Evolutionary conservation across 257 asterid species (phyloP).

Genomic region (Rubia yunnanensis): DNA sequence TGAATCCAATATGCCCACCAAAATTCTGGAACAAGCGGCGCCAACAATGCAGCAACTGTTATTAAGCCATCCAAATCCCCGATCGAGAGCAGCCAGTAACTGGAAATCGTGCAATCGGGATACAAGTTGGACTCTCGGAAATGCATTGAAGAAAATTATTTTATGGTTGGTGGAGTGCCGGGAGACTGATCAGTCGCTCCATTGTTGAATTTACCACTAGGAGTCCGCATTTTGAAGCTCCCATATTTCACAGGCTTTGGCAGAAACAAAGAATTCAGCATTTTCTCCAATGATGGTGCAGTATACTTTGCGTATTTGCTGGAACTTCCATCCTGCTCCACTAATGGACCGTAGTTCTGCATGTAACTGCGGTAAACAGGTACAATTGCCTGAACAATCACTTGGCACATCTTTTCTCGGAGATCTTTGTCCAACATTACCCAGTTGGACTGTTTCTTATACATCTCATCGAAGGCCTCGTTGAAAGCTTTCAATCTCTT

Average conservation of each 20-base stretch:
- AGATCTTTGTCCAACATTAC: constrained; percentile 55
- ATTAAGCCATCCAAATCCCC: not conserved
- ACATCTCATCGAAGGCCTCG: constrained; percentile 69
- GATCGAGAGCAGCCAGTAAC: not conserved
- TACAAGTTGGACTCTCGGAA: not conserved
- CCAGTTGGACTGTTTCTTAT: constrained; percentile 52
- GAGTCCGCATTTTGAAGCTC: constrained; percentile 56
- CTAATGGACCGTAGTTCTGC: constrained; percentile 88
- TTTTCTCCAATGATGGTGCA: constrained; percentile 60
- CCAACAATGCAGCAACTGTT: not conserved
- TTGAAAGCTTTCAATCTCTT: constrained; percentile 65
- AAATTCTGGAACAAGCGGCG: constrained; percentile 1
- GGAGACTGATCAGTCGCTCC: constrained; percentile 36
- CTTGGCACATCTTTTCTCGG: constrained; percentile 51
- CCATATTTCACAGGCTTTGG: constrained; percentile 49
- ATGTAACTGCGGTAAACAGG: constrained; percentile 90
- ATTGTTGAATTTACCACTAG: constrained; percentile 52
- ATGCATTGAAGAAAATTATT: constrained; percentile 15
- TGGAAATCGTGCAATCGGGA: not conserved
- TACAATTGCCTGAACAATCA: constrained; percentile 53
- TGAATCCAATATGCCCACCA: not conserved
- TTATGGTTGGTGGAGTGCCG: constrained; percentile 28
- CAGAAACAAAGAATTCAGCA: constrained; percentile 52
- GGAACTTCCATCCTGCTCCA: constrained; percentile 66
- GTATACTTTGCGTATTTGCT: constrained; percentile 71